A percentile compares a stretch with the other conserved stretches of the same genome.
These are phyloP conservation scores for Torrubiellomyces zombiae DNA, from an alignment of 2,329 filamentous ascomycete species.

Conservation along the genomic window DNA sequence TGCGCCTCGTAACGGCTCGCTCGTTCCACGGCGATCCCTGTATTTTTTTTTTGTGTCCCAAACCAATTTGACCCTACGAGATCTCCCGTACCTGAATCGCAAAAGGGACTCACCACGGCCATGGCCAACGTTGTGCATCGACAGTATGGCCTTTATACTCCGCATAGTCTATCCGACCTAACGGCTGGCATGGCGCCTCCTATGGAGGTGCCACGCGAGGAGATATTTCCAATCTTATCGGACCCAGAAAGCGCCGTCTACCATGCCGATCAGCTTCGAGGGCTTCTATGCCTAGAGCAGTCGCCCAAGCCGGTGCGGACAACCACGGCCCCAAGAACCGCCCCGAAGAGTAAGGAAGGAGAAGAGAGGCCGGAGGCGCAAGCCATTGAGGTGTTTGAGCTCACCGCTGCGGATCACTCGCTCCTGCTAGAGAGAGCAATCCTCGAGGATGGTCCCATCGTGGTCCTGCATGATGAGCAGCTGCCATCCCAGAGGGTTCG, in stretches of 20 bases:
- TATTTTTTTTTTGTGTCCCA: too few relatives aligned
- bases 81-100: constrained; percentile 1
- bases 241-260: constrained; percentile 2
- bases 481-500: constrained; percentile 2
- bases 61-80: constrained; percentile 1
- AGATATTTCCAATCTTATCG: constrained; percentile 1
- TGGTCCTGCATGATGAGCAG: constrained; percentile 1
- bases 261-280: constrained; percentile 1
- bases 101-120: constrained; percentile 1
- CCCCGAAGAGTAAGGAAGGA: constrained; percentile 1
- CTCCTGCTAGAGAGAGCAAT: constrained; percentile 2
- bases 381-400: constrained; percentile 1
- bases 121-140: constrained; percentile 1
- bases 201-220: constrained; percentile 1
- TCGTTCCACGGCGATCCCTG: too few relatives aligned
- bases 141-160: constrained; percentile 1
- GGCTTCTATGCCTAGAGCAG: constrained; percentile 2
- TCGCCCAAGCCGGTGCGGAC: constrained; percentile 1
- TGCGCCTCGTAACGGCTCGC: too few relatives aligned
- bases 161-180: constrained; percentile 2
- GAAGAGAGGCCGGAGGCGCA: constrained; percentile 2
- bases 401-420: constrained; percentile 1
- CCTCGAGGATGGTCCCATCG: constrained; percentile 2
- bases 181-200: constrained; percentile 1
- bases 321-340: constrained; percentile 1